A percentile compares a stretch with the other conserved stretches of the same genome.
phyloP scores from a whole-genome alignment of 1,284 basidiomycete species.

The Melampsora americana region DNA sequence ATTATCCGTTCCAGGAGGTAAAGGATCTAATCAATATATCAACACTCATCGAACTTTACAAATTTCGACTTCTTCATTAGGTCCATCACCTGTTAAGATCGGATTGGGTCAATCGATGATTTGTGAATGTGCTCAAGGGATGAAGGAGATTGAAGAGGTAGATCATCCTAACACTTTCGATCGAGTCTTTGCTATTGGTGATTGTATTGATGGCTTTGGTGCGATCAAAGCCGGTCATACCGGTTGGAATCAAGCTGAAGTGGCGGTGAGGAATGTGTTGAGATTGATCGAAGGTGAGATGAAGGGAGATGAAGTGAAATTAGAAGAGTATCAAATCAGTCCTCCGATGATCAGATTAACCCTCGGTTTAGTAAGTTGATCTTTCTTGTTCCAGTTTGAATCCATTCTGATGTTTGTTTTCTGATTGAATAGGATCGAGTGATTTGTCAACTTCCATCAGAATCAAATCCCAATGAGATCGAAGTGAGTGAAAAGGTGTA shows the following conservation, averaged over 20 bases:
- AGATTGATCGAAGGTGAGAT: conserved; percentile 5
- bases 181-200: conserved; percentile 33
- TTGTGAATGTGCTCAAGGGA: conserved; percentile 14
- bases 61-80: conserved; percentile 22
- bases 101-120: background rate
- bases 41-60: conserved; percentile 22
- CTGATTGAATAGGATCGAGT: conserved; percentile 20
- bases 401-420: background rate
- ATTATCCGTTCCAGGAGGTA: conserved; percentile 30
- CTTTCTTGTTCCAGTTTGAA: background rate
- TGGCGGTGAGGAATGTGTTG: conserved; percentile 31
- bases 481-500: conserved; percentile 22
- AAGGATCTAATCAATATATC: conserved; percentile 22
- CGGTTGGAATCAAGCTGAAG: conserved; percentile 42
- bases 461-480: background rate
- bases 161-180: background rate
- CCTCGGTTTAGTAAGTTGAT: conserved; percentile 26
- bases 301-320: background rate
- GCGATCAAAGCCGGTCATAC: conserved; percentile 42
- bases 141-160: background rate
- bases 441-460: conserved; percentile 8
- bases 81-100: conserved; percentile 32
- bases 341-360: conserved; percentile 43
- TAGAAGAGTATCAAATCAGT: conserved; percentile 27
- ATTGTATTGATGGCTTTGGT: conserved; percentile 41